Evolutionary conservation across 305 asterid genomes (phyloP), one percentile per base, ranked within the genome.

Genomic region (Stenogyne calaminthoides): DNA sequence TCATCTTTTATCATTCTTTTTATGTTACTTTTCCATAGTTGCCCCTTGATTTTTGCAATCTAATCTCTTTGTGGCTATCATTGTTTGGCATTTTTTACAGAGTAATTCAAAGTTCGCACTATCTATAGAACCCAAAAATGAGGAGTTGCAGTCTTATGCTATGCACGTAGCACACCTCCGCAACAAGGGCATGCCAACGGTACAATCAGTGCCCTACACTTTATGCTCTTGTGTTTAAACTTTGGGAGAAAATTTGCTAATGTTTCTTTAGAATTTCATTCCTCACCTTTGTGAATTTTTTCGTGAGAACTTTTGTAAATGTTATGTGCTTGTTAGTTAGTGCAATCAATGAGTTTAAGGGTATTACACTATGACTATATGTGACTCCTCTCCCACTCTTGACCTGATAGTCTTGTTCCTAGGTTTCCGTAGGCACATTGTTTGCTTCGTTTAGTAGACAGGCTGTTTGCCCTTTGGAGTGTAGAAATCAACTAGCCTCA

Each of bases 91-190:
- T 68, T 71, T 71, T 70, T 20, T 72, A 55, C 96, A 94, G 99
- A 92, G 94, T 81, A 95, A 92, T 84, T 90, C 98, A 42, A 90
- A 90, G 92, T 95, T 95, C 69, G 99, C 99, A 16, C 84, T 92
- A 52, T 89, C 97, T n/a, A 75, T 95, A 69, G 99, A 95, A 81
- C 96, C 94, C 16, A 86, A 88, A 72, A 95, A 95, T 62, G 69
- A 84, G 74, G 91, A 90, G 56, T 73, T 95, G 83, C 91, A 79
- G 78, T 84, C 94, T 56, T 95, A 88, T 81, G 96, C 98, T 52
- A 76, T 84, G 75, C 91, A 79, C 20, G 75, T 90, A 25, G 78
- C 84, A 52, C 83, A 81, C 72, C 94, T 90, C 20, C 86, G 91
- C 74, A 82, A 79, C 54, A 92, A 89, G 83, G 93, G 96, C 76